Percentiles rank a stretch among this genome's conserved stretches.
Evolutionary conservation across 176 grass and related monocot species (phyloP).

Genomic region (Bonia amplexicaulis): DNA sequence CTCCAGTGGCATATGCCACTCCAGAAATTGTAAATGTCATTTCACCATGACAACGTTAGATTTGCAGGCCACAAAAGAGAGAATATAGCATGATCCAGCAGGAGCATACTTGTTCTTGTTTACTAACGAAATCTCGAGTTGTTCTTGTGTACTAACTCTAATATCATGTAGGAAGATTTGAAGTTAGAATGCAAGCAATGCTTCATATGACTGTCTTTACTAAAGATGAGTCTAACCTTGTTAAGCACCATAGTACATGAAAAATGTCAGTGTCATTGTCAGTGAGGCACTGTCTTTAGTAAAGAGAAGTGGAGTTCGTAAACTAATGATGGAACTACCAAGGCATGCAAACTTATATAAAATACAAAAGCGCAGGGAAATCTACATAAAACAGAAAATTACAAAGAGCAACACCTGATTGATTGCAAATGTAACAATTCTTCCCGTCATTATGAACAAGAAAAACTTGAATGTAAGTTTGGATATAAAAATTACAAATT

Average conservation of each 20-base stretch:
- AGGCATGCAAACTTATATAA: not conserved
- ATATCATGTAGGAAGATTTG: constrained; percentile 4
- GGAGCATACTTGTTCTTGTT: constrained; percentile 9
- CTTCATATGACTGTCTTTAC: not conserved
- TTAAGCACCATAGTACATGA: constrained; percentile 3
- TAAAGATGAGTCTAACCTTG: constrained; percentile 14
- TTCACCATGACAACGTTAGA: constrained; percentile 26
- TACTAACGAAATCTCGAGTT: constrained; percentile 6
- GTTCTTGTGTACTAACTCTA: constrained; percentile 1
- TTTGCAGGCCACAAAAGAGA: constrained; percentile 31
- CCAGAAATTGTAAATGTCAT: constrained; percentile 24
- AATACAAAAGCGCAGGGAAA: not conserved
- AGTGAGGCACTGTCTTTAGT: not conserved
- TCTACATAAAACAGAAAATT: not conserved
- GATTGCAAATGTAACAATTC: not conserved
- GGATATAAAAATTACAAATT: not conserved
- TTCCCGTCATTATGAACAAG: not conserved
- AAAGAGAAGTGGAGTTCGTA: not conserved
- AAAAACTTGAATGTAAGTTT: not conserved
- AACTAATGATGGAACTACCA: constrained; percentile 13
- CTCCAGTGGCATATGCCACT: constrained; percentile 40
- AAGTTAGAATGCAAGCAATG: not conserved
- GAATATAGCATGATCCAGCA: constrained; percentile 25
- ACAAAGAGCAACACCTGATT: not conserved
- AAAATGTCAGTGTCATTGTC: not conserved